A percentile compares a stretch with the other conserved stretches of the same genome.
Conservation (phyloP, 78 protist species). For the Acrasis kona region DNA sequence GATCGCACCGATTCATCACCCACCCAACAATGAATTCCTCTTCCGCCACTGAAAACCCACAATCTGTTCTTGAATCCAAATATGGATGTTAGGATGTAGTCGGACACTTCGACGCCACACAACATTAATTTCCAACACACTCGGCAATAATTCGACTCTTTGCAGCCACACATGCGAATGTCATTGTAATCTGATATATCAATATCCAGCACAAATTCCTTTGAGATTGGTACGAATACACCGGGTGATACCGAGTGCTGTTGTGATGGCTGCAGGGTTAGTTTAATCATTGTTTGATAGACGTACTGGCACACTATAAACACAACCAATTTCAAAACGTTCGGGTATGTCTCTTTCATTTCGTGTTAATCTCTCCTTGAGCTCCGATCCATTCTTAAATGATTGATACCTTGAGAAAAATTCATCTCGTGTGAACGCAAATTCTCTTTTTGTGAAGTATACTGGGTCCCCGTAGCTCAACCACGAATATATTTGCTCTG, state of each 20-base stretch:
- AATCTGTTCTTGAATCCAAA: constrained; percentile 81
- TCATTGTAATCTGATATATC: constrained; percentile 97
- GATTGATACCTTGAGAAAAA: constrained; percentile 35
- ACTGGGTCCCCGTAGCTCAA: constrained; percentile 19
- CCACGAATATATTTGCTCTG: constrained; percentile 25
- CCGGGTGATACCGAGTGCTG: constrained; percentile 50
- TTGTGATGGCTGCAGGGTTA: constrained; percentile 25
- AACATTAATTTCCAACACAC: constrained; percentile 90
- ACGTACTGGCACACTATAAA: constrained; percentile 35
- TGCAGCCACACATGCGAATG: constrained; percentile 60
- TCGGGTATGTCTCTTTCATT: constrained; percentile 17
- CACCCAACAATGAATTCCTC: constrained; percentile 99
- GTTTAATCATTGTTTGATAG: constrained; percentile 5
- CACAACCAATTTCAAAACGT: constrained; percentile 73
- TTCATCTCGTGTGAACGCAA: constrained; percentile 50
- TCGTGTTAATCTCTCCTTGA: constrained; percentile 2
- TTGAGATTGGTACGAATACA: constrained; percentile 28
- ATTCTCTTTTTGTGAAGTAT: constrained; percentile 30
- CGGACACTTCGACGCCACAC: constrained; percentile 51
- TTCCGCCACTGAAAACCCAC: constrained; percentile 95
- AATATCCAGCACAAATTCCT: constrained; percentile 93
- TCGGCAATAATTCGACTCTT: constrained; percentile 39
- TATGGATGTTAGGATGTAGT: constrained; percentile 36
- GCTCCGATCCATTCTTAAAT: constrained; percentile 3
- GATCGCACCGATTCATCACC: constrained; percentile 73